Conservation (phyloP, 2,329 filamentous ascomycete genomes). For the Helminthosporium solani region DNA sequence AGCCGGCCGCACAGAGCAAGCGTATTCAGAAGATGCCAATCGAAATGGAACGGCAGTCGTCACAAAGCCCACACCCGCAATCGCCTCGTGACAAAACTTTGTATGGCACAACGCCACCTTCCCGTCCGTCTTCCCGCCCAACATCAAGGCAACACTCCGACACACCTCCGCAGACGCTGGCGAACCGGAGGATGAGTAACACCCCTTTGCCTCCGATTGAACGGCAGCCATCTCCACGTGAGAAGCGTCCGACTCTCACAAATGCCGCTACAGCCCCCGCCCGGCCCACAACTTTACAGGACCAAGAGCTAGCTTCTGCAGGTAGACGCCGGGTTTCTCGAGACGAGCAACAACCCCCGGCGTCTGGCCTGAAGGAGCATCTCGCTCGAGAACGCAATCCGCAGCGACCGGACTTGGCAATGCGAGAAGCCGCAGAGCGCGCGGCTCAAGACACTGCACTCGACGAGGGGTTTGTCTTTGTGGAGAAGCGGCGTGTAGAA, state of each 20-base stretch:
- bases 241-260: slow-evolving; percentile 48
- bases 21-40: slow-evolving; percentile 30
- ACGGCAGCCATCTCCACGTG: slow-evolving; percentile 40
- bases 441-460: slow-evolving; percentile 85
- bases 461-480: slow-evolving; percentile 91
- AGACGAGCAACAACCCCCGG: slow-evolving; percentile 44
- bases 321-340: slow-evolving; percentile 65
- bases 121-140: slow-evolving; percentile 35
- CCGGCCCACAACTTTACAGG: slow-evolving; percentile 41
- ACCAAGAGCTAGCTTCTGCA: slow-evolving; percentile 42
- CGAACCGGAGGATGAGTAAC: slow-evolving; percentile 35
- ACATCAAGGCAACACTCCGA: slow-evolving; percentile 28
- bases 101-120: slow-evolving; percentile 34
- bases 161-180: slow-evolving; percentile 26
- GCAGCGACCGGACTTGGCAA: slow-evolving; percentile 40
- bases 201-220: slow-evolving; percentile 34
- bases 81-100: slow-evolving; percentile 34
- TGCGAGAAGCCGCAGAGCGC: slow-evolving; percentile 57
- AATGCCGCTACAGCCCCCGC: slow-evolving; percentile 49
- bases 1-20: slow-evolving; percentile 27
- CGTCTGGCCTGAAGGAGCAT: slow-evolving; percentile 52
- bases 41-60: slow-evolving; percentile 28
- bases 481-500: slow-evolving; percentile 93
- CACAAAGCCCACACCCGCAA: slow-evolving; percentile 33
- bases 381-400: slow-evolving; percentile 47